Conservation (phyloP, 495 filamentous ascomycete genomes). For the Penicillium canescens region DNA sequence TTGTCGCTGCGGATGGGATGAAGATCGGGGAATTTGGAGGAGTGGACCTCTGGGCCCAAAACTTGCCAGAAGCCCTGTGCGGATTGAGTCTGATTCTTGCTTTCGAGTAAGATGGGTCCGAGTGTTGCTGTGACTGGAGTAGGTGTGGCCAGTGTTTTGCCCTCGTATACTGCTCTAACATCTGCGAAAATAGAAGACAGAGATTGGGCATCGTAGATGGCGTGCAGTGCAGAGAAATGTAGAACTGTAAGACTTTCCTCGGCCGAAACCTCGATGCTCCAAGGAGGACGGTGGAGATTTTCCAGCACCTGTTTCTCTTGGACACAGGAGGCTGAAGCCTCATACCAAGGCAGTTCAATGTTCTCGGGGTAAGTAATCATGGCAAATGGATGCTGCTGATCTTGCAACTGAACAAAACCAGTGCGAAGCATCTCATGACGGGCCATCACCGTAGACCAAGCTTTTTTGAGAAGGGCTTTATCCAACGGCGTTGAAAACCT, state of each 20-base stretch:
- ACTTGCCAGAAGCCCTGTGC: conserved; percentile 62
- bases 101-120: conserved; percentile 51
- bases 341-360: conserved; percentile 45
- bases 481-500: conserved; percentile 53
- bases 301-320: conserved; percentile 25
- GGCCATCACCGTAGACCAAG: conserved; percentile 58
- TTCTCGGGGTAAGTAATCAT: conserved; percentile 58
- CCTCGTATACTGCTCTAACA: conserved; percentile 43
- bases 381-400: conserved; percentile 55
- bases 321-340: conserved; percentile 11
- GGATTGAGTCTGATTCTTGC: conserved; percentile 24
- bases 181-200: conserved; percentile 60
- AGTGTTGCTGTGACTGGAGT: conserved; percentile 42
- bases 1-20: conserved; percentile 54
- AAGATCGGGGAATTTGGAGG: conserved; percentile 69
- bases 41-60: conserved; percentile 48
- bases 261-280: conserved; percentile 42
- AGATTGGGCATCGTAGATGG: conserved; percentile 76
- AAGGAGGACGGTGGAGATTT: conserved; percentile 46
- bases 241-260: conserved; percentile 24
- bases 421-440: conserved; percentile 71
- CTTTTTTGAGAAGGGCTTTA: conserved; percentile 48
- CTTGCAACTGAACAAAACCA: conserved; percentile 56
- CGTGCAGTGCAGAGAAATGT: conserved; percentile 65
- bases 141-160: conserved; percentile 12